Percentiles rank a stretch among this genome's conserved stretches.
phyloP scores from a whole-genome alignment of 352 stramenopile species.

The Aphanomyces invadans region DNA sequence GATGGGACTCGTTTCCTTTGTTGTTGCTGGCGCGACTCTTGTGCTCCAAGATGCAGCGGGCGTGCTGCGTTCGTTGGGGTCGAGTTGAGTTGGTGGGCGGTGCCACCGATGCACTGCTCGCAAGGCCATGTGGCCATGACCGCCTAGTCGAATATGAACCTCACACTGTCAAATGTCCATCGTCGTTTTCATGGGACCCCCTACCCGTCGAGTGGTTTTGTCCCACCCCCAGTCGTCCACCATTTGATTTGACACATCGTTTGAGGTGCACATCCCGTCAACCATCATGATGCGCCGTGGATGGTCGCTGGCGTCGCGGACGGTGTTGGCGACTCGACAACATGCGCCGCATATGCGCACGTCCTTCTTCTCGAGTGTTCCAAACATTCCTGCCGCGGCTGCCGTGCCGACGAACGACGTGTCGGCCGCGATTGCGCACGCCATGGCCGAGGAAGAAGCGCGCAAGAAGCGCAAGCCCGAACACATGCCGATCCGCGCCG shows the following conservation, averaged over 20 bases:
- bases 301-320: background rate
- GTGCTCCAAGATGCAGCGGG: too few species aligned
- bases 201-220: background rate
- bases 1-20: too few species aligned
- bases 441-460: constrained; percentile 10
- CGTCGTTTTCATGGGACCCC: background rate
- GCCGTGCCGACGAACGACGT: constrained; percentile 8
- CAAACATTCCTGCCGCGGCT: background rate
- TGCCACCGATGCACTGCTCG: too few species aligned
- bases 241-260: background rate
- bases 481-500: constrained; percentile 74
- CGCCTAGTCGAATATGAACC: too few species aligned
- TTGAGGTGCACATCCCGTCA: background rate
- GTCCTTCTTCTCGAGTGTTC: constrained; percentile 3
- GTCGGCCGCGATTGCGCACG: constrained; percentile 15
- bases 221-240: background rate
- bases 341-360: background rate
- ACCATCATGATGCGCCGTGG: background rate
- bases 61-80: too few species aligned
- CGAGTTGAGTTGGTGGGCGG: too few species aligned
- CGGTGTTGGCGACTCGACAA: background rate
- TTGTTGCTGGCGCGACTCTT: too few species aligned
- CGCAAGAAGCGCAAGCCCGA: constrained; percentile 25
- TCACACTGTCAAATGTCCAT: background rate
- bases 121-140: too few species aligned